Base-by-base conservation (phyloP, 1,284 basidiomycete species). In the Ustilago trichophora region DNA sequence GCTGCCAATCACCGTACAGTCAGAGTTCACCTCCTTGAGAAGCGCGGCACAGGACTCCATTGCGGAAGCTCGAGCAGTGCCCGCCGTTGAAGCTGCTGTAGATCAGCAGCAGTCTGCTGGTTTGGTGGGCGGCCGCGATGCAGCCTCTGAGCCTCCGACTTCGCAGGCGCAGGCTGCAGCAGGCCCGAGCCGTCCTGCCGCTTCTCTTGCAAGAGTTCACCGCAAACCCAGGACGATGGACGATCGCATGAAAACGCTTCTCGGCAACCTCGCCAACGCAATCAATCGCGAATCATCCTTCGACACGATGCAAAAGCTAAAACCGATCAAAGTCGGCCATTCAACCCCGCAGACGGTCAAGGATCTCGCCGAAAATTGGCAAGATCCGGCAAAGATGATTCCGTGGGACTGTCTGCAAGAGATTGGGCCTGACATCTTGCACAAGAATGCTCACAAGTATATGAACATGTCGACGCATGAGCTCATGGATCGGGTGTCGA, bases 371-470 rank as follows among this genome's bases (percentile, higher is more conserved):
- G 49, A 67, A 13, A 22, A 47, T 12, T 67, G 64, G 64, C 64
- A 67, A 16, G 53, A 60, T 21, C 64, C 64, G 9, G 37, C 44
- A 26, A 56, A 46, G 25, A 45, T 67, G 53, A 62, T 67, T 19
- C 64, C 64, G 0, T 67, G 64, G 64, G 40, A 21, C 3, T 67
- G 64, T 29, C 21, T 67, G 22, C 40, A 67, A 33, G 53, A 60
- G 13, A 18, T 67, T 5, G 40, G 51, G 0, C 64, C 64, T 1
- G 26, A 10, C 5, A 50, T 67, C 25, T 50, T 67, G 11, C 64
- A 67, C 37, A 40, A 35, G 29, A 45, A 34, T 9, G 57, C 64
- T 6, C 34, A 37, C 31, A 35, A 34, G 31, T 36, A 60, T 26
- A 34, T 57, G 57, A 12, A 40, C 6, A 22, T 41, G 0, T 50